Evolutionary conservation across 768 basidiomycete species (phyloP).

Genomic region (Hirschioporus abietinus): DNA sequence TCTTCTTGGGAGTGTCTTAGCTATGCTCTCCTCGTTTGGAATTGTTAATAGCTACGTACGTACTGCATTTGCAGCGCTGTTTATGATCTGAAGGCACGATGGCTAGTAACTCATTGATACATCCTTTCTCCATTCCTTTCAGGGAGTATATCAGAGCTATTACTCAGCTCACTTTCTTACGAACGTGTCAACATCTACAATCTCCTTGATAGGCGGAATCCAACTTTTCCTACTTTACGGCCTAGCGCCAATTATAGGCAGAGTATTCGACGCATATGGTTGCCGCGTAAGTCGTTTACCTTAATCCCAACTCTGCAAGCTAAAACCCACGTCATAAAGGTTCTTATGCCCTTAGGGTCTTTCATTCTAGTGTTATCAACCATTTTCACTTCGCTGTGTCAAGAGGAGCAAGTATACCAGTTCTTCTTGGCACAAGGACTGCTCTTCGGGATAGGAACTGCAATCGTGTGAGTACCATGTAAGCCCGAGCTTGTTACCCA

Average conservation of each 20-base stretch:
- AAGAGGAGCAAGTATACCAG: constrained; percentile 21
- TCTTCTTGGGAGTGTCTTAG: constrained; percentile 12
- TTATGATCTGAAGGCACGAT: not conserved
- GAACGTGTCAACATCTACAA: constrained; percentile 20
- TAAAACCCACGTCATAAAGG: constrained; percentile 8
- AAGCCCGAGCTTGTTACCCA: not conserved
- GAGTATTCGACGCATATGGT: constrained; percentile 24
- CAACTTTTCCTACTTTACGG: constrained; percentile 24
- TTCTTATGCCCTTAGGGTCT: constrained; percentile 20
- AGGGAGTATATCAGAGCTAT: constrained; percentile 25
- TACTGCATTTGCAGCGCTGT: not conserved
- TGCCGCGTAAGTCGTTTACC: constrained; percentile 22
- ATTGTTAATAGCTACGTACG: constrained; percentile 2
- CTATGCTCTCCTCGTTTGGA: constrained; percentile 2
- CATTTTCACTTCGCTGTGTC: constrained; percentile 23
- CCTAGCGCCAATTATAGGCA: constrained; percentile 19
- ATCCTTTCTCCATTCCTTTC: not conserved
- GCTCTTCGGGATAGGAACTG: constrained; percentile 25
- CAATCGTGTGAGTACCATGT: constrained; percentile 16
- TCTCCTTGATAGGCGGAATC: constrained; percentile 24
- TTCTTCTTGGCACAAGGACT: constrained; percentile 26
- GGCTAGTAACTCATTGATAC: not conserved
- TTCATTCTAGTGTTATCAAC: constrained; percentile 20
- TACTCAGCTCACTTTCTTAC: constrained; percentile 19
- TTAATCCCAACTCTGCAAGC: not conserved